Conservation (phyloP, 2,329 filamentous ascomycete genomes). For the Aureobasidium sp. region DNA sequence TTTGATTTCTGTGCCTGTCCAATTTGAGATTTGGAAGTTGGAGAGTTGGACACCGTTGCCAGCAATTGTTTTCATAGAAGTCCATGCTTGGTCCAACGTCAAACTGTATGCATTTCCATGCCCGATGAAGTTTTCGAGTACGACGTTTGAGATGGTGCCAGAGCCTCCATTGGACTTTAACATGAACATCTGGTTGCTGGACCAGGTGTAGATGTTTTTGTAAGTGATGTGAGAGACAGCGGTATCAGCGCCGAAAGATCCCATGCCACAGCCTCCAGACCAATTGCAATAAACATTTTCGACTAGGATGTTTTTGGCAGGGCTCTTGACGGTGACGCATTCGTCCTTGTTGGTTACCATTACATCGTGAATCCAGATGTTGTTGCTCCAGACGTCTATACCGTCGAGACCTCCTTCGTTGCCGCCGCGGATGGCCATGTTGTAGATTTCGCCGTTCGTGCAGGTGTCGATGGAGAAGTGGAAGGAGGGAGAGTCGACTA, state of each 20-base stretch:
- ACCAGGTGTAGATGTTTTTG: constrained; percentile 63
- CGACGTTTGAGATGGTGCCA: constrained; percentile 56
- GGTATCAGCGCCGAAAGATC: constrained; percentile 56
- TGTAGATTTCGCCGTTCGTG: constrained; percentile 60
- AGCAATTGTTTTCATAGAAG: constrained; percentile 41
- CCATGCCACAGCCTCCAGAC: constrained; percentile 65
- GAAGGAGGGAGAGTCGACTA: constrained; percentile 57
- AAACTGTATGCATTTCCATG: constrained; percentile 65
- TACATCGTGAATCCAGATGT: constrained; percentile 66
- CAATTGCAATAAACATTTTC: constrained; percentile 70
- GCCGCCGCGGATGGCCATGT: constrained; percentile 61
- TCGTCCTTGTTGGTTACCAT: constrained; percentile 70
- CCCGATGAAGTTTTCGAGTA: constrained; percentile 67
- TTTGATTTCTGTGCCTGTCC: constrained; percentile 60
- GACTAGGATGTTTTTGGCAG: constrained; percentile 60
- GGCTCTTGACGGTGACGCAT: constrained; percentile 63
- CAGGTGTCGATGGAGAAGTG: constrained; percentile 59
- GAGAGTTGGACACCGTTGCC: constrained; percentile 59
- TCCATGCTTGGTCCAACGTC: constrained; percentile 63
- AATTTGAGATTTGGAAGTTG: constrained; percentile 62
- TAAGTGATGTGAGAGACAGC: constrained; percentile 61
- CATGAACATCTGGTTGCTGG: constrained; percentile 67
- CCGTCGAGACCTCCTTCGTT: constrained; percentile 62
- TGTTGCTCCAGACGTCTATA: constrained; percentile 60
- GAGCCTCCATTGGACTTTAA: constrained; percentile 67